Conservation (phyloP, 208 protist species). For the Leishmania turanica region DNA sequence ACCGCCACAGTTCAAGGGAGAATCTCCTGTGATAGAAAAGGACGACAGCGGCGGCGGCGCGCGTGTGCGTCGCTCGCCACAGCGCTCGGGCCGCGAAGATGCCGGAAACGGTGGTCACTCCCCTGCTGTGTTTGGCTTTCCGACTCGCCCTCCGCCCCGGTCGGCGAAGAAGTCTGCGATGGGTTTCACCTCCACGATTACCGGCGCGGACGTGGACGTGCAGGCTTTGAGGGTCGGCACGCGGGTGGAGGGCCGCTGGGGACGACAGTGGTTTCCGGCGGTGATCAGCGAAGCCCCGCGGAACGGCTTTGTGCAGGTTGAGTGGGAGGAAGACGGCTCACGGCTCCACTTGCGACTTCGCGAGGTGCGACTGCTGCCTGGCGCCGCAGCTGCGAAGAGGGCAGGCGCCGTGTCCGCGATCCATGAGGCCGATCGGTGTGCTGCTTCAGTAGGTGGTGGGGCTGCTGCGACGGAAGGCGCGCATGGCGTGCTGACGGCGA, state of each 20-base stretch:
- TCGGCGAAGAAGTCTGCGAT: not conserved
- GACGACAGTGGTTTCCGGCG: conserved; percentile 57
- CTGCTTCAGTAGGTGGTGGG: not conserved
- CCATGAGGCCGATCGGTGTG: not conserved
- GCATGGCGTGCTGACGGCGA: conserved; percentile 15
- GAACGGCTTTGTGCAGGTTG: conserved; percentile 69
- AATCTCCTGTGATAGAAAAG: not conserved
- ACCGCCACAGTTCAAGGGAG: conserved; percentile 12
- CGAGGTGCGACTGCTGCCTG: conserved; percentile 49
- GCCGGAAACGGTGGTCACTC: not conserved
- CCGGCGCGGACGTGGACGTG: conserved; percentile 4
- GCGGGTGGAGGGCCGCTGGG: conserved; percentile 59
- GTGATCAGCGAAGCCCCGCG: conserved; percentile 42
- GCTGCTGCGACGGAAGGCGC: not conserved
- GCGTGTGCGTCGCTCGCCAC: not conserved
- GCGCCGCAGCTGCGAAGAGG: not conserved
- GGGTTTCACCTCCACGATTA: not conserved
- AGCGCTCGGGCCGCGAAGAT: not conserved
- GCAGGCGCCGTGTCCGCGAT: not conserved
- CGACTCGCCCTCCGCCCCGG: not conserved
- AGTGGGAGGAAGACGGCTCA: conserved; percentile 61
- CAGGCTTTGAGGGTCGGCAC: conserved; percentile 36
- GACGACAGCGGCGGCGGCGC: not conserved
- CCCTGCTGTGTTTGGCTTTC: not conserved
- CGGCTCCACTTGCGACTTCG: conserved; percentile 50